phyloP scores from a whole-genome alignment of 352 stramenopile genomes.

The Phytopythium helicoides region DNA sequence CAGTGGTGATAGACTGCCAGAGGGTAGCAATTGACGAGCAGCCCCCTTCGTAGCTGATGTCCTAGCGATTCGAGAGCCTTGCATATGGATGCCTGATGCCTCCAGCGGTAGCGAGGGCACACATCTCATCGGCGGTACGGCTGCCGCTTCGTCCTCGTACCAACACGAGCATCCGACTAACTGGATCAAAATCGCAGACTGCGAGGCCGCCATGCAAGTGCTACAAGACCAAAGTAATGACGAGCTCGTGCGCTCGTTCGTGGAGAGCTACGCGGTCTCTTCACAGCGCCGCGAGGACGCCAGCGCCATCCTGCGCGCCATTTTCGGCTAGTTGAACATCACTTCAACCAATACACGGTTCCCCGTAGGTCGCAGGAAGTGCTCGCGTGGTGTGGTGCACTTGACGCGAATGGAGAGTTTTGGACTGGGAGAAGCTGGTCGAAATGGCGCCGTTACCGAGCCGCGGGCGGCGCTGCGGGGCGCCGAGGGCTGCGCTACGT shows the following conservation, averaged over 20 bases:
- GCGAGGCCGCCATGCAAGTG: slow-evolving; percentile 18
- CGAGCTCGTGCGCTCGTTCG: slow-evolving; percentile 12
- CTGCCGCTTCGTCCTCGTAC: too few species aligned
- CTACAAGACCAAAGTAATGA: slow-evolving; percentile 14
- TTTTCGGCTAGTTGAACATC: slow-evolving; percentile 19
- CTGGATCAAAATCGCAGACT: too few species aligned
- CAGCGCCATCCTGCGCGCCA: slow-evolving; percentile 18
- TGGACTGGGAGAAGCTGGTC: not conserved
- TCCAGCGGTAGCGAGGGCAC: too few species aligned
- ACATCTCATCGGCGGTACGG: too few species aligned
- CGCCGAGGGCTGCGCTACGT: not conserved
- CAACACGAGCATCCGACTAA: too few species aligned
- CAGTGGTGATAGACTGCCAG: not conserved
- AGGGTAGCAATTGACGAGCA: not conserved
- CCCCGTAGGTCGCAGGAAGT: too few species aligned
- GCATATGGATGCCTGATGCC: slow-evolving; percentile 9
- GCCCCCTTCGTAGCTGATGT: slow-evolving; percentile 21
- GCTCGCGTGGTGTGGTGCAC: too few species aligned
- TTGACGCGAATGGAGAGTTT: too few species aligned
- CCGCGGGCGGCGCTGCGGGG: not conserved
- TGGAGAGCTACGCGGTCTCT: slow-evolving; percentile 21
- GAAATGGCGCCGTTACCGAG: slow-evolving; percentile 1
- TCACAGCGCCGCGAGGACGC: slow-evolving; percentile 26
- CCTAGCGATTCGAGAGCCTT: slow-evolving; percentile 20
- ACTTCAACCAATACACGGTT: too few species aligned